Conservation (phyloP, 2,329 filamentous ascomycete genomes). For the Diaporthe sp. region DNA sequence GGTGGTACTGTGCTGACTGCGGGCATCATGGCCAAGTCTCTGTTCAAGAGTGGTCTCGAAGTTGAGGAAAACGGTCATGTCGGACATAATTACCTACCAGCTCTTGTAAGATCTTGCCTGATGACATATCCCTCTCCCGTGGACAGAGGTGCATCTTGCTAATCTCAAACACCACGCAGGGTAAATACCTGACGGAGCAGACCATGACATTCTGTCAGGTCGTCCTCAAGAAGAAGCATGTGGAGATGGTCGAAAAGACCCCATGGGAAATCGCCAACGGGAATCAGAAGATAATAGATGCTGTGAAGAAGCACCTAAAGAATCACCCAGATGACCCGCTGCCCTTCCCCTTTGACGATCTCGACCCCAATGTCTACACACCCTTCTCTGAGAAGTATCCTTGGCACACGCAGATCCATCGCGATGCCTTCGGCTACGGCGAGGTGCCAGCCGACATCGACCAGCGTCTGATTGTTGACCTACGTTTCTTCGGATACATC, state of each 20-base stretch:
- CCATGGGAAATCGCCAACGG: background rate
- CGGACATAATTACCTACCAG: background rate
- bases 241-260: constrained; percentile 34
- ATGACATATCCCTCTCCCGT: background rate
- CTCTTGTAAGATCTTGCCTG: background rate
- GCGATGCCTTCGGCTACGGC: constrained; percentile 47
- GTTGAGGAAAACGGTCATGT: background rate
- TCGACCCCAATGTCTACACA: constrained; percentile 41
- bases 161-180: constrained; percentile 26
- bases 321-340: constrained; percentile 36
- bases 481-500: constrained; percentile 43
- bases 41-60: constrained; percentile 12
- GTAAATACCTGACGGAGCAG: constrained; percentile 46
- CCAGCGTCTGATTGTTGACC: constrained; percentile 43
- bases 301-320: background rate
- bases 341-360: constrained; percentile 41
- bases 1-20: constrained; percentile 46
- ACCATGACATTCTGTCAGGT: constrained; percentile 47
- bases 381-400: constrained; percentile 42
- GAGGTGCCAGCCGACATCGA: constrained; percentile 43
- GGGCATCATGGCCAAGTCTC: constrained; percentile 44
- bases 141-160: background rate
- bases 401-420: constrained; percentile 48
- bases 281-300: background rate
- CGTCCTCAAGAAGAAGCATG: constrained; percentile 41